Conservation (phyloP, 164 flowering plant genomes). For the Euptelea pleiosperma region DNA sequence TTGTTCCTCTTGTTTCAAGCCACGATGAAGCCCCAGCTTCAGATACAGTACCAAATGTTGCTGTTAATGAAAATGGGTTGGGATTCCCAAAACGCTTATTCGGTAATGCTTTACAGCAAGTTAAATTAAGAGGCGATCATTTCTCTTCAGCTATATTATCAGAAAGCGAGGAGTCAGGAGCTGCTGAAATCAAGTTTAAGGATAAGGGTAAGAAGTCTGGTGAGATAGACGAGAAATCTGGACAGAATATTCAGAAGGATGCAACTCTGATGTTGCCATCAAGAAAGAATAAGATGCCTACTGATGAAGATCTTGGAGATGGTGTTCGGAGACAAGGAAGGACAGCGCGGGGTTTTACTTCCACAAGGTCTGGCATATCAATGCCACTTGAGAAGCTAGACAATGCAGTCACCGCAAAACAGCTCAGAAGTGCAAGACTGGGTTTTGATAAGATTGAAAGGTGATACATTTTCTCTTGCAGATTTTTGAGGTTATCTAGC, state of each 20-base stretch:
- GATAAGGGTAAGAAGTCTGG: slow-evolving; percentile 55
- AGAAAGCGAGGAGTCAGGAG: slow-evolving; percentile 87
- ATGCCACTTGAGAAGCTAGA: slow-evolving; percentile 50
- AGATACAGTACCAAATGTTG: slow-evolving; percentile 44
- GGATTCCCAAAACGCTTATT: slow-evolving; percentile 43
- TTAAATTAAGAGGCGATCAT: slow-evolving; percentile 53
- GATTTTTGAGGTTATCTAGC: not conserved
- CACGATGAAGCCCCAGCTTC: slow-evolving; percentile 53
- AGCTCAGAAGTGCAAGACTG: slow-evolving; percentile 66
- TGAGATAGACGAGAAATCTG: slow-evolving; percentile 61
- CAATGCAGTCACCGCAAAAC: slow-evolving; percentile 62
- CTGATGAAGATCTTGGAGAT: slow-evolving; percentile 66
- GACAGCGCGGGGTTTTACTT: slow-evolving; percentile 53
- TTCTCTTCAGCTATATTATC: slow-evolving; percentile 62
- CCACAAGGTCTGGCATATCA: slow-evolving; percentile 55
- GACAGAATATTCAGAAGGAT: slow-evolving; percentile 48
- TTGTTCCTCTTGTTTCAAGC: slow-evolving; percentile 52
- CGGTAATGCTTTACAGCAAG: slow-evolving; percentile 51
- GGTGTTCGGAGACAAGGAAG: slow-evolving; percentile 77
- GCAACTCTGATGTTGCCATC: slow-evolving; percentile 34
- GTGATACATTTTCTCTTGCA: slow-evolving; percentile 29
- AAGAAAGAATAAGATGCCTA: slow-evolving; percentile 62
- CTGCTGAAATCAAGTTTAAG: slow-evolving; percentile 55
- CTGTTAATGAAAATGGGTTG: slow-evolving; percentile 43
- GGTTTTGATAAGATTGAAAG: slow-evolving; percentile 70